Conservation (phyloP, 257 asterid genomes). For the Nicotiana knightiana region DNA sequence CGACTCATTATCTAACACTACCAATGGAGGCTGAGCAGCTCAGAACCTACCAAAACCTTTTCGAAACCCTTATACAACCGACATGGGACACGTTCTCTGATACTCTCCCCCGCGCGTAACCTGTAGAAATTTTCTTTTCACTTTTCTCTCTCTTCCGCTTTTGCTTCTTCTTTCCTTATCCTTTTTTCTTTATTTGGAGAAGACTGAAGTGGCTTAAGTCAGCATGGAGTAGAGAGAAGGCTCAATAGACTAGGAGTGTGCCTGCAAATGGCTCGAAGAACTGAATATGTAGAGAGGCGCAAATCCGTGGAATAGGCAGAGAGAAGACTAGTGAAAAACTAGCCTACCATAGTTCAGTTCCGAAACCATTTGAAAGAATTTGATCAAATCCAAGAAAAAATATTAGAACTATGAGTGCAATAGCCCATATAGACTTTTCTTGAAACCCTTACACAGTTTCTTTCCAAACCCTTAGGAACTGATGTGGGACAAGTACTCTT, state of each 20-base stretch:
- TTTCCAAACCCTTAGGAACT: too few species aligned
- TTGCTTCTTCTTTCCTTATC: neutral
- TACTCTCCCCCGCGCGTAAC: neutral
- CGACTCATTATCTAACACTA: too few species aligned
- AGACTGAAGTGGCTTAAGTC: neutral
- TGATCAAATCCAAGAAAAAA: neutral
- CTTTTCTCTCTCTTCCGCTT: neutral
- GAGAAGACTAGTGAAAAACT: neutral
- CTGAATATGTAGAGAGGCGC: neutral
- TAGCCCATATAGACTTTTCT: neutral
- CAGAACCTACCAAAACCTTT: too few species aligned
- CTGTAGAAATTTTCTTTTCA: neutral
- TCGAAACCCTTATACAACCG: neutral
- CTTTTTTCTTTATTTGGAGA: neutral
- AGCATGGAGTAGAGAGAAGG: neutral
- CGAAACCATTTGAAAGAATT: neutral
- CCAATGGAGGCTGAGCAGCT: too few species aligned
- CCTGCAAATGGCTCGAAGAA: neutral
- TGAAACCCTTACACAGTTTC: neutral
- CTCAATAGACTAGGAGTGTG: neutral
- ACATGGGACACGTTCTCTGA: neutral
- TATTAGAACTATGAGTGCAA: neutral
- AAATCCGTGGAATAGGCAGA: neutral
- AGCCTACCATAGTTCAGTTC: neutral
- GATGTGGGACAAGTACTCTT: neutral